These are phyloP conservation scores for Blastobotrys arbuscula DNA, from an alignment of 1,139 yeast species.

Conservation along the genomic window DNA sequence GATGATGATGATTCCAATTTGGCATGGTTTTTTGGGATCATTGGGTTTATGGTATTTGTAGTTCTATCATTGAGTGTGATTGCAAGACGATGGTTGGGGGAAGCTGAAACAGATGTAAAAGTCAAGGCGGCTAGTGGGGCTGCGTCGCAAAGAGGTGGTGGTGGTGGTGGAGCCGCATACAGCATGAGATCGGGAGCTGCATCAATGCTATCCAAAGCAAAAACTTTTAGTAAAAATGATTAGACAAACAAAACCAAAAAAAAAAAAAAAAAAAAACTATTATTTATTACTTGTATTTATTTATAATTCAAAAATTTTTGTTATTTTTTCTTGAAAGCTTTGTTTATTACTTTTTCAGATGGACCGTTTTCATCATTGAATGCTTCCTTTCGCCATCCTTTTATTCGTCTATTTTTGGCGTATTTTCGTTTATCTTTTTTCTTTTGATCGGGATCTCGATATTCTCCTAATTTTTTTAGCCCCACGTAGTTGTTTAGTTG, in stretches of 20 bases:
- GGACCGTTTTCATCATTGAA: constrained; percentile 66
- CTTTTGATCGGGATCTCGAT: constrained; percentile 67
- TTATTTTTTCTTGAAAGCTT: constrained; percentile 11
- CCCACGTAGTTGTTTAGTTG: constrained; percentile 81
- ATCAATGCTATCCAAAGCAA: constrained; percentile 18
- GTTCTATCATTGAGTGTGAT: constrained; percentile 20
- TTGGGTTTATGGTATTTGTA: constrained; percentile 37
- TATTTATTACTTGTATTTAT: not conserved
- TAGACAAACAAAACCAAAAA: not conserved
- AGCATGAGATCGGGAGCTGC: constrained; percentile 18
- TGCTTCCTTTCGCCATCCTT: constrained; percentile 86
- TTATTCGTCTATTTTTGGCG: constrained; percentile 72
- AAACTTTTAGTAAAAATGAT: constrained; percentile 3
- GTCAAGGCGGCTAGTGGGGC: not conserved
- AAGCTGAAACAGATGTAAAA: constrained; percentile 13
- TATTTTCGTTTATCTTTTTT: constrained; percentile 78
- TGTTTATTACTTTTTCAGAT: constrained; percentile 25
- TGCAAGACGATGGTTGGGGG: constrained; percentile 24
- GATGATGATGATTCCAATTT: constrained; percentile 36
- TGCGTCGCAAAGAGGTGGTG: not conserved
- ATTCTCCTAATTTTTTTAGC: constrained; percentile 89
- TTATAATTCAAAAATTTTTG: not conserved
- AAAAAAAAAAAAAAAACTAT: not conserved
- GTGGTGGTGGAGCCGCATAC: not conserved
- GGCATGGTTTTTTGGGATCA: constrained; percentile 64